Conservation (phyloP, 345 rosid species). For the Linum lewisii region DNA sequence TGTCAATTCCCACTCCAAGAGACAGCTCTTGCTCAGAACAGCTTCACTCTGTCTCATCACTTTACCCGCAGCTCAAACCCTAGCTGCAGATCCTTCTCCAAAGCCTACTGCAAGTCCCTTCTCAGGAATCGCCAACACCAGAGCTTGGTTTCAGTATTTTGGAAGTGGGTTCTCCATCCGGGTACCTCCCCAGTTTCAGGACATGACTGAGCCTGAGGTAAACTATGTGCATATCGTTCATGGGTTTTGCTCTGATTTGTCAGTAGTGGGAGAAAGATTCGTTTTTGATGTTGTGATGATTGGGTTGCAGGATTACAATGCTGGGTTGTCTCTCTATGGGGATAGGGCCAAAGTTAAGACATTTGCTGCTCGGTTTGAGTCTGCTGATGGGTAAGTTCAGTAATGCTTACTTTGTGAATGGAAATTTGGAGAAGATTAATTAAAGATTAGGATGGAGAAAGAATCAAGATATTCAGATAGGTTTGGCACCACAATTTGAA, state of each 20-base stretch:
- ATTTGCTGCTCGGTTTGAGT: constrained; percentile 78
- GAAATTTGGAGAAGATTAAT: too few relatives aligned
- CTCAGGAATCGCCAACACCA: too few relatives aligned
- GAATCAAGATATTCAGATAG: too few relatives aligned
- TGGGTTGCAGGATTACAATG: constrained; percentile 57
- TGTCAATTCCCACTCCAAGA: too few relatives aligned
- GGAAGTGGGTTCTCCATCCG: constrained; percentile 79
- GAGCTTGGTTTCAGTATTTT: constrained; percentile 39
- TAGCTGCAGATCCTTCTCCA: too few relatives aligned
- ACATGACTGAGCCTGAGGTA: constrained; percentile 86
- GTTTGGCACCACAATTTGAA: too few relatives aligned
- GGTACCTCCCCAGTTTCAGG: constrained; percentile 83
- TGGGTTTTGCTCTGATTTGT: neutral
- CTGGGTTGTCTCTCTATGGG: constrained; percentile 75
- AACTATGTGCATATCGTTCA: neutral
- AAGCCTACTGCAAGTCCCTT: too few relatives aligned
- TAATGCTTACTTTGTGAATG: too few relatives aligned
- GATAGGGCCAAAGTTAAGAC: constrained; percentile 81
- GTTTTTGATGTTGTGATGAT: neutral
- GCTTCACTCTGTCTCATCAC: too few relatives aligned
- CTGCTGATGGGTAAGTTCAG: constrained; percentile 64
- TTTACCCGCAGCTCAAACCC: too few relatives aligned
- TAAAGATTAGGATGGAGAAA: too few relatives aligned
- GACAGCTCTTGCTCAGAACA: too few relatives aligned
- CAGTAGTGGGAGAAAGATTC: neutral